These are phyloP conservation scores for Paracoccidioides brasiliensis DNA, from an alignment of 2,329 filamentous ascomycete species.

Conservation along the genomic window DNA sequence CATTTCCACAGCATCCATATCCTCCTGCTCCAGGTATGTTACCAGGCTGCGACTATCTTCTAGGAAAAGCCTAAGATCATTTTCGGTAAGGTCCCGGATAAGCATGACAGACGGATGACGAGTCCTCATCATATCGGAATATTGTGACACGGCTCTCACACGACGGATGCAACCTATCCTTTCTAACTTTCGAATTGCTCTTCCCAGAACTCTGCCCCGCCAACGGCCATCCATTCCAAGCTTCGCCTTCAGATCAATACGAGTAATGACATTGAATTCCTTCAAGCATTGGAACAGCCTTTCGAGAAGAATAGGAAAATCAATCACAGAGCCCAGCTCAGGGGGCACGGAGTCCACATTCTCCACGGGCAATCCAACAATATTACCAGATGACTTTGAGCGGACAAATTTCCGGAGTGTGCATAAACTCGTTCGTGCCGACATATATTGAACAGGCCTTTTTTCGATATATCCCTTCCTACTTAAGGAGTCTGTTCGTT, in stretches of 20 bases:
- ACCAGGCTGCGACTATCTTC: constrained; percentile 21
- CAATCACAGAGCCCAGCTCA: constrained; percentile 25
- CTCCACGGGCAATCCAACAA: constrained; percentile 9
- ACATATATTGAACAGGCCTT: constrained; percentile 34
- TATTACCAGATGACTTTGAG: not conserved
- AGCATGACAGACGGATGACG: constrained; percentile 33
- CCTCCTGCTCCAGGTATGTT: constrained; percentile 17
- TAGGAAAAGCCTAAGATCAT: constrained; percentile 29
- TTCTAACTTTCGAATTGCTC: constrained; percentile 33
- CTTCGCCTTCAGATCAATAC: constrained; percentile 39
- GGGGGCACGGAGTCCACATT: constrained; percentile 6
- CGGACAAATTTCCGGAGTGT: constrained; percentile 38
- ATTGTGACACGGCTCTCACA: constrained; percentile 31
- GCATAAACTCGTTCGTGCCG: constrained; percentile 43
- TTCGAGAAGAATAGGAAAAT: constrained; percentile 38
- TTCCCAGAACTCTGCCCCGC: constrained; percentile 29
- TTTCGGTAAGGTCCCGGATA: constrained; percentile 28
- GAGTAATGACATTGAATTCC: constrained; percentile 38
- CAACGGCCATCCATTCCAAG: constrained; percentile 30
- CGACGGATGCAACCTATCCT: constrained; percentile 33
- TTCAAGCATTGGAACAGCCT: constrained; percentile 38
- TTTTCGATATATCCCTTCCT: constrained; percentile 51
- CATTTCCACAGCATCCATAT: constrained; percentile 16
- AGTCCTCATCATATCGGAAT: constrained; percentile 22
- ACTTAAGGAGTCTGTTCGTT: constrained; percentile 44